Percentiles rank a stretch among this genome's conserved stretches.
These are phyloP conservation scores for Penicillium pulvis DNA, from an alignment of 495 filamentous ascomycete species.

Conservation along the genomic window DNA sequence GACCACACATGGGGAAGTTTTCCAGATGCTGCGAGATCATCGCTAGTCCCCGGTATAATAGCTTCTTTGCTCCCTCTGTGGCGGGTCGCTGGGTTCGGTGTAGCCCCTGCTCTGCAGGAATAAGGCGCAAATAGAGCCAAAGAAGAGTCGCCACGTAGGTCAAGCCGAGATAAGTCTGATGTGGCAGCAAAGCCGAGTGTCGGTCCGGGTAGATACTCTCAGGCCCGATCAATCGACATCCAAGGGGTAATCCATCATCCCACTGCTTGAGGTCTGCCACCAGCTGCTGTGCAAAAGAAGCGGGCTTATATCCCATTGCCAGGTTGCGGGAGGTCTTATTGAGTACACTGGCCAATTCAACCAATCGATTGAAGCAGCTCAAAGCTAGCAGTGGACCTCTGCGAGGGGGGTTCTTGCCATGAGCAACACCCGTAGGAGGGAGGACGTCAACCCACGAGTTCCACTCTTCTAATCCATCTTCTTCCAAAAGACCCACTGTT, in stretches of 20 bases:
- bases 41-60: constrained; percentile 44
- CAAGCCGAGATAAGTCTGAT: constrained; percentile 50
- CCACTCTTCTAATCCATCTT: constrained; percentile 74
- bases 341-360: constrained; percentile 51
- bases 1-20: constrained; percentile 48
- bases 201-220: constrained; percentile 48
- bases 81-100: constrained; percentile 41
- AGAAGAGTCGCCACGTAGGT: constrained; percentile 50
- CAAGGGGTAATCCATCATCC: constrained; percentile 45
- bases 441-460: constrained; percentile 65
- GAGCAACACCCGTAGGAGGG: constrained; percentile 35
- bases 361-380: constrained; percentile 63
- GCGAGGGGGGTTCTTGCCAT: constrained; percentile 40
- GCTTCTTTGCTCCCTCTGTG: constrained; percentile 46
- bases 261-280: constrained; percentile 44
- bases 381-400: constrained; percentile 57
- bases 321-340: constrained; percentile 45
- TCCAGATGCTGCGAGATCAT: constrained; percentile 51
- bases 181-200: constrained; percentile 47
- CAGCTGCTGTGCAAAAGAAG: constrained; percentile 42
- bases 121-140: constrained; percentile 45
- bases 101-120: constrained; percentile 35
- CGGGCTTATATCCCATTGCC: constrained; percentile 33
- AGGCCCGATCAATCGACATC: constrained; percentile 44
- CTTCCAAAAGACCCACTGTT: constrained; percentile 49